Evolutionary conservation across 2,329 filamentous ascomycete genomes (phyloP).

Genomic region (Thelonectria rubi): DNA sequence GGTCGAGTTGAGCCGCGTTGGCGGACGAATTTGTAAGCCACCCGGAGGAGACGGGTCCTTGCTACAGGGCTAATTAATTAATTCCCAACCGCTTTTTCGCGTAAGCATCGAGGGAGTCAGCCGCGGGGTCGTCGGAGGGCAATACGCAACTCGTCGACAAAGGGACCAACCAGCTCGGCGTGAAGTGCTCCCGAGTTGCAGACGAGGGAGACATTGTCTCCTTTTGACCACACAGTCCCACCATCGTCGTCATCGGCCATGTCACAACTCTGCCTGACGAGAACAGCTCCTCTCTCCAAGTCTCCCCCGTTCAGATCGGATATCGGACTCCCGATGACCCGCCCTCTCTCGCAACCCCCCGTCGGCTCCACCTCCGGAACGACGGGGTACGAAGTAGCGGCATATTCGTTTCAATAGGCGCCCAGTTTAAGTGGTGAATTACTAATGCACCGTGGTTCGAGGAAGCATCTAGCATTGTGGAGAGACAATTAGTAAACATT

Average conservation of each 20-base stretch:
- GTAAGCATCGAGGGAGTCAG: not conserved
- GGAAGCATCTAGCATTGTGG: not conserved
- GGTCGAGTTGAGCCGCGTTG: not conserved
- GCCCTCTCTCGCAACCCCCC: not conserved
- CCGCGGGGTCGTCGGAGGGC: too few species aligned
- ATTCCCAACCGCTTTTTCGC: too few species aligned
- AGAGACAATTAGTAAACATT: conserved; percentile 13
- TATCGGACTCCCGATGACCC: conserved; percentile 19
- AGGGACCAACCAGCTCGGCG: not conserved
- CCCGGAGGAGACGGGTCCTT: not conserved
- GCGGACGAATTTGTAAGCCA: not conserved
- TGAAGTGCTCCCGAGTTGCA: not conserved
- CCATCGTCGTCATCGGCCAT: not conserved
- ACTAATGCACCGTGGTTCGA: conserved; percentile 4
- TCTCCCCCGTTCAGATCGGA: conserved; percentile 10
- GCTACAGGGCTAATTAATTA: not conserved
- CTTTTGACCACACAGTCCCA: not conserved
- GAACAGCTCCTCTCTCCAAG: not conserved
- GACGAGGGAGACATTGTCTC: not conserved
- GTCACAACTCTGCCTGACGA: not conserved
- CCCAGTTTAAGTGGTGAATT: not conserved
- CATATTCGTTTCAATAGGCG: not conserved
- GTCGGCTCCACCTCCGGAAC: conserved; percentile 1
- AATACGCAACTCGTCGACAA: not conserved
- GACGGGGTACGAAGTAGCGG: not conserved